Evolutionary conservation across 2,329 filamentous ascomycete species (phyloP).

Genomic region (Pseudofabraea citricarpa): DNA sequence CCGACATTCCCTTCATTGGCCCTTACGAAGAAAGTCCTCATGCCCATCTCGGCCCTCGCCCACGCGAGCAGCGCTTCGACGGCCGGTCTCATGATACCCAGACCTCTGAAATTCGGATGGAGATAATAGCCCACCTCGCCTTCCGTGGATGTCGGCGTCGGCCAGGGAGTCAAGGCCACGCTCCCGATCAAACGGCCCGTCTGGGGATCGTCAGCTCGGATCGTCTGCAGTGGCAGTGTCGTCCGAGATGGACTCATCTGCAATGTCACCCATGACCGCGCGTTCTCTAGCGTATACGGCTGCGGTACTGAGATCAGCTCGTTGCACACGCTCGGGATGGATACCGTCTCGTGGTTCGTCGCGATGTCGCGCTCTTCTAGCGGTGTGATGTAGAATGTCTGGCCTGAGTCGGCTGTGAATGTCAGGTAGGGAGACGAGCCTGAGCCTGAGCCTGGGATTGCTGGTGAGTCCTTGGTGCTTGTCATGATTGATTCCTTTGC

Average conservation of each 20-base stretch:
- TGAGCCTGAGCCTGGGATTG: too few species aligned
- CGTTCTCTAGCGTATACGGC: constrained; percentile 9
- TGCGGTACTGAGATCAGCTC: constrained; percentile 5
- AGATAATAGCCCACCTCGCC: constrained; percentile 12
- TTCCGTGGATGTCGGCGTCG: not conserved
- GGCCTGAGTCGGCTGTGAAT: too few species aligned
- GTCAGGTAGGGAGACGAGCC: too few species aligned
- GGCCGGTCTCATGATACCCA: constrained; percentile 8
- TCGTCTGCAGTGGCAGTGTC: constrained; percentile 1
- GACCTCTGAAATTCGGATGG: constrained; percentile 9
- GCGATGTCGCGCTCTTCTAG: not conserved
- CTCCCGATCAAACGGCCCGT: constrained; percentile 2
- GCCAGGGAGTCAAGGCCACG: not conserved
- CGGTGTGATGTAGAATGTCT: too few species aligned
- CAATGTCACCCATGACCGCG: constrained; percentile 10
- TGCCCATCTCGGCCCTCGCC: constrained; percentile 5
- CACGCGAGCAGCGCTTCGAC: constrained; percentile 8
- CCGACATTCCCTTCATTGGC: constrained; percentile 9
- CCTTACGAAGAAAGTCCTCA: constrained; percentile 4
- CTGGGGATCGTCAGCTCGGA: constrained; percentile 4
- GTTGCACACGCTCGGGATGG: constrained; percentile 2
- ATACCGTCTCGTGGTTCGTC: not conserved
- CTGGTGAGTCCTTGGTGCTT: too few species aligned
- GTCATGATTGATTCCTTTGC: too few species aligned
- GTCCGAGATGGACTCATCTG: not conserved